Evolutionary conservation across 768 basidiomycete species (phyloP), one percentile per base, ranked within the genome.

Genomic region (Cyathus striatus): DNA sequence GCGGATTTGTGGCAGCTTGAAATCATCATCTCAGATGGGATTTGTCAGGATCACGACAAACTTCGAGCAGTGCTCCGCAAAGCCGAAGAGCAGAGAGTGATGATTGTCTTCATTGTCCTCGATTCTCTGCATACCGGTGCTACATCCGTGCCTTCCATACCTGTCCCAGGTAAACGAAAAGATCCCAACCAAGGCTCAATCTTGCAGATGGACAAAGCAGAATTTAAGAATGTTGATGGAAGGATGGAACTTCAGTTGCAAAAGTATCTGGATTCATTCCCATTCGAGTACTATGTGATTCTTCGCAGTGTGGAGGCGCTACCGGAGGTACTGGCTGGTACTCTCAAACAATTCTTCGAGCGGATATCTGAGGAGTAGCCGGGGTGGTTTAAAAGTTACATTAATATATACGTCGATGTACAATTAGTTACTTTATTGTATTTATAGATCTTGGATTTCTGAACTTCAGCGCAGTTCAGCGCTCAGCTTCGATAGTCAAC

Each of bases 21-120:
- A 61, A 90, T 98, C 66, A 96, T 99, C 72, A 91, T 99, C 47
- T 97, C 93, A 13, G 96, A 99, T 55, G 96, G 96, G n/a, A 87
- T 97, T 51, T 98, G 94, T 58, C 92, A 98, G 60, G 90, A 96
- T 57, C 94, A 97, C 61, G 88, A 93, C 32, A 73, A 76, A 51
- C 72, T 99, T 39, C 81, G 86, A 26, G 81, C 81, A 2, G 63
- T 90, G 22, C 70, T 99, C 16, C 73, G 96, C 25, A 81, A 78
- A 50, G 96, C 95, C 3, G 81, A 86, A 51, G 94, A 90, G 53
- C 89, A 92, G 60, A 75, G 85, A 22, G 83, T 98, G 53, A 85
- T 98, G 86, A 78, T 99, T 40, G 94, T 97, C 41, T 99, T 99
- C 72, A 79, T 99, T 61, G 79, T 98, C 45, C 72, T 98, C 45